Evolutionary conservation across 2,329 filamentous ascomycete genomes (phyloP).

Genomic region (Lojkania enalia): DNA sequence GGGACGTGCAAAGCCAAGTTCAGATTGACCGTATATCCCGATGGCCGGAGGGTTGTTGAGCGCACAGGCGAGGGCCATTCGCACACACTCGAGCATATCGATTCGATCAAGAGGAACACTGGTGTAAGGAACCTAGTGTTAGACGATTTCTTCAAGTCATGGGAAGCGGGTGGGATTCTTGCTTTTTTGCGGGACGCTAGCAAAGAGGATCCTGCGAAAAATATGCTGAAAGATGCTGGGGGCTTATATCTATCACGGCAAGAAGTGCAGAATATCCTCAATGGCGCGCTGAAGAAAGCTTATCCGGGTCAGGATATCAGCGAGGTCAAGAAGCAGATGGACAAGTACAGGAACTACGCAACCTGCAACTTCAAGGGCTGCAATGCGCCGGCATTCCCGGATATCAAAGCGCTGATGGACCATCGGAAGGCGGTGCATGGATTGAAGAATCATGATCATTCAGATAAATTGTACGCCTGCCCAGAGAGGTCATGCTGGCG

Average conservation of each 20-base stretch:
- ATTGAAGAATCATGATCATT: constrained; percentile 21
- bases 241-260: constrained; percentile 20
- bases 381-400: constrained; percentile 17
- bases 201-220: constrained; percentile 5
- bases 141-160: constrained; percentile 23
- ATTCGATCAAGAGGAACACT: constrained; percentile 21
- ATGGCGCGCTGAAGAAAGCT: constrained; percentile 18
- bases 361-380: constrained; percentile 25
- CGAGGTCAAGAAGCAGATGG: constrained; percentile 21
- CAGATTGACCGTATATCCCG: constrained; percentile 18
- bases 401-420: constrained; percentile 20
- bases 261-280: constrained; percentile 25
- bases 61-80: constrained; percentile 19
- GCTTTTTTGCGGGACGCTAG: constrained; percentile 22
- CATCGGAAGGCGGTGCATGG: constrained; percentile 21
- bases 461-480: constrained; percentile 19
- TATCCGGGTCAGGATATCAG: constrained; percentile 16
- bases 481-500: constrained; percentile 18
- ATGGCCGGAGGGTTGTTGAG: constrained; percentile 20
- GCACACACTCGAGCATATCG: constrained; percentile 25
- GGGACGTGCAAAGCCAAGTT: constrained; percentile 27
- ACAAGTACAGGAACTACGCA: constrained; percentile 25
- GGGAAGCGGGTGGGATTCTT: constrained; percentile 24
- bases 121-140: constrained; percentile 18
- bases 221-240: constrained; percentile 20